phyloP scores from a whole-genome alignment of 805 yeast genomes.

The Myxozyma sirexii region DNA sequence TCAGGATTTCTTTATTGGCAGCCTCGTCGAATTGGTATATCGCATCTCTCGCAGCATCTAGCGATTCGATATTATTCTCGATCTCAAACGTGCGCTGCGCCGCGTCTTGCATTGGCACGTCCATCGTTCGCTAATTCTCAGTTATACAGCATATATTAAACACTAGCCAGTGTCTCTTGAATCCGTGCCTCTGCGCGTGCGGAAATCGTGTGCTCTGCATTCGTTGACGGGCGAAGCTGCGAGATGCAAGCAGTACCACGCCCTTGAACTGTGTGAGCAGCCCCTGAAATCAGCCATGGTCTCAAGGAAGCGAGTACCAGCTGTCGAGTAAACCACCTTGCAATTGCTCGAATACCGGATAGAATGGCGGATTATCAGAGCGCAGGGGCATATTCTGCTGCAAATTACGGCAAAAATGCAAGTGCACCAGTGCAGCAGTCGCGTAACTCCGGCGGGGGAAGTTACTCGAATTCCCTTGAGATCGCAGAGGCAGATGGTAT shows the following conservation, averaged over 20 bases:
- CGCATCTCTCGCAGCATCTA: constrained; percentile 34
- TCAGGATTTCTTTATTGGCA: constrained; percentile 38
- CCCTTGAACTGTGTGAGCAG: not conserved
- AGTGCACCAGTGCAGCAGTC: not conserved
- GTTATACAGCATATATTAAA: too few relatives aligned
- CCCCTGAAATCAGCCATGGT: not conserved
- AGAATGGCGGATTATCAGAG: constrained; percentile 1
- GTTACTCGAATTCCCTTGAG: not conserved
- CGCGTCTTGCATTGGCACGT: constrained; percentile 27
- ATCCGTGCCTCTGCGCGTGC: too few relatives aligned
- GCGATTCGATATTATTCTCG: constrained; percentile 38
- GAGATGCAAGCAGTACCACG: not conserved
- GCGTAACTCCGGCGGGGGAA: not conserved
- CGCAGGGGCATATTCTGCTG: not conserved
- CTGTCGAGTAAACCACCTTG: too few relatives aligned
- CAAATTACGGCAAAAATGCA: not conserved
- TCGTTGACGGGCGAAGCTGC: not conserved
- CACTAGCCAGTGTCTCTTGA: too few relatives aligned
- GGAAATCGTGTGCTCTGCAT: not conserved
- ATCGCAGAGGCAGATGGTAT: constrained; percentile 13
- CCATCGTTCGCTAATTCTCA: too few relatives aligned
- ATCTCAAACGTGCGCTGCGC: constrained; percentile 37
- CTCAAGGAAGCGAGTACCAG: not conserved
- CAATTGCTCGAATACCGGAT: not conserved
- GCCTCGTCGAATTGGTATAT: constrained; percentile 39